A percentile compares a stretch with the other conserved stretches of the same genome.
These are phyloP conservation scores for Eutrema yunnanense DNA, from an alignment of 345 rosid genomes.

Conservation along the genomic window DNA sequence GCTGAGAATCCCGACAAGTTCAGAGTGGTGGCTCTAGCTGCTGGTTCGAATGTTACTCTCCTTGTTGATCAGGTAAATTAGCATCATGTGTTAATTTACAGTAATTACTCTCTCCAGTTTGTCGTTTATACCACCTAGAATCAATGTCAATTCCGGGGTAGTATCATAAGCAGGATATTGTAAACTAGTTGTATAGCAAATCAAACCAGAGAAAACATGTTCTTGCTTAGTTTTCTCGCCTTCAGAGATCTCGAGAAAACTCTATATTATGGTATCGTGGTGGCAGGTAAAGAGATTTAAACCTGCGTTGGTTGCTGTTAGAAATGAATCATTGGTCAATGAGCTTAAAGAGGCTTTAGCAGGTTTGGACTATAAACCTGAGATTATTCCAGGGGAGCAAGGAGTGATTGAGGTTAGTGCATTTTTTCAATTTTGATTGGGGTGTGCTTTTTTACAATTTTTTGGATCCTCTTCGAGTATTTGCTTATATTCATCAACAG, in stretches of 20 bases:
- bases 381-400: slow-evolving; percentile 90
- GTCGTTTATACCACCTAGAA: background rate
- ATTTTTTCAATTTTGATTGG: background rate
- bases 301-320: slow-evolving; percentile 80
- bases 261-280: background rate
- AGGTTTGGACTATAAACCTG: slow-evolving; percentile 73
- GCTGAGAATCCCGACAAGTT: slow-evolving; percentile 89
- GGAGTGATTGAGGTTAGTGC: slow-evolving; percentile 70
- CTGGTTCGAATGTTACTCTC: slow-evolving; percentile 92
- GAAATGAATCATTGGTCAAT: slow-evolving; percentile 59
- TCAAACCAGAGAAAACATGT: background rate
- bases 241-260: background rate
- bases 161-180: background rate
- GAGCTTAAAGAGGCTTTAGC: slow-evolving; percentile 88
- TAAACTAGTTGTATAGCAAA: background rate
- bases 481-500: slow-evolving; percentile 36
- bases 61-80: slow-evolving; percentile 83
- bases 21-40: slow-evolving; percentile 87
- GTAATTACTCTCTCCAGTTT: background rate
- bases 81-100: background rate
- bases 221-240: background rate
- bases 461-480: background rate
- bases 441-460: background rate
- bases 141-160: background rate
- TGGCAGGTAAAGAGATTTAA: slow-evolving; percentile 74